Percentiles rank a stretch among this genome's conserved stretches.
These are phyloP conservation scores for Cotoneaster glaucophyllus DNA, from an alignment of 306 rosid species.

Conservation along the genomic window DNA sequence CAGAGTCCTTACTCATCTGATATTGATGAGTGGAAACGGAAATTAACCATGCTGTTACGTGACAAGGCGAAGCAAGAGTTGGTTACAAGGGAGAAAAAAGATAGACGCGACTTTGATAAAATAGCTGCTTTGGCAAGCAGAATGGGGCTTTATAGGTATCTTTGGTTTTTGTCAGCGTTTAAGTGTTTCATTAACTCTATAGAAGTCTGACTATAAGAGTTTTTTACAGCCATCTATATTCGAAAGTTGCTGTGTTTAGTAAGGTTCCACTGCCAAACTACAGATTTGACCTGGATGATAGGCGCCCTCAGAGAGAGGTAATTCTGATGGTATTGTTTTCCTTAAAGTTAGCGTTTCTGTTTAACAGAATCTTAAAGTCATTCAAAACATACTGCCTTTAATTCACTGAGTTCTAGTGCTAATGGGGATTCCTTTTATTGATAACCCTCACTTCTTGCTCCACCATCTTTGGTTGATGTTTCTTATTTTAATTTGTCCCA, in stretches of 20 bases:
- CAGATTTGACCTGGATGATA: slow-evolving; percentile 89
- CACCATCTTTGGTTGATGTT: neutral
- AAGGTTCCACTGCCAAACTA: slow-evolving; percentile 90
- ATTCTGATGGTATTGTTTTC: slow-evolving; percentile 1
- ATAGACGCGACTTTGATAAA: slow-evolving; percentile 70
- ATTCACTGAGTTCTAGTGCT: neutral
- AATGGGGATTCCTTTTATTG: neutral
- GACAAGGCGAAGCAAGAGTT: slow-evolving; percentile 72
- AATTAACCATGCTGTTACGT: slow-evolving; percentile 41
- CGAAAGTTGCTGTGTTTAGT: slow-evolving; percentile 77
- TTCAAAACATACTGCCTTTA: neutral
- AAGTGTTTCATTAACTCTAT: neutral
- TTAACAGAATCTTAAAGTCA: neutral
- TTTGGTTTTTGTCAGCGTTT: slow-evolving; percentile 4
- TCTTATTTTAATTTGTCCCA: neutral
- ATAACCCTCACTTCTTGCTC: neutral
- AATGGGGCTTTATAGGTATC: slow-evolving; percentile 81
- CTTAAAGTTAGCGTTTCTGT: neutral
- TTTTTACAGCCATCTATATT: slow-evolving; percentile 76
- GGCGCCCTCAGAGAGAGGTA: slow-evolving; percentile 94
- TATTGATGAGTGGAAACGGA: slow-evolving; percentile 55
- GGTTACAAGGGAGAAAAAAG: slow-evolving; percentile 74
- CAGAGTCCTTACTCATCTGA: slow-evolving; percentile 44
- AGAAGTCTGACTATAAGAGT: slow-evolving; percentile 19
- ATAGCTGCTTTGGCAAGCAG: slow-evolving; percentile 63